A percentile compares a stretch with the other conserved stretches of the same genome.
Conservation (phyloP, 306 rosid species). For the Chamaecrista fasciculata region DNA sequence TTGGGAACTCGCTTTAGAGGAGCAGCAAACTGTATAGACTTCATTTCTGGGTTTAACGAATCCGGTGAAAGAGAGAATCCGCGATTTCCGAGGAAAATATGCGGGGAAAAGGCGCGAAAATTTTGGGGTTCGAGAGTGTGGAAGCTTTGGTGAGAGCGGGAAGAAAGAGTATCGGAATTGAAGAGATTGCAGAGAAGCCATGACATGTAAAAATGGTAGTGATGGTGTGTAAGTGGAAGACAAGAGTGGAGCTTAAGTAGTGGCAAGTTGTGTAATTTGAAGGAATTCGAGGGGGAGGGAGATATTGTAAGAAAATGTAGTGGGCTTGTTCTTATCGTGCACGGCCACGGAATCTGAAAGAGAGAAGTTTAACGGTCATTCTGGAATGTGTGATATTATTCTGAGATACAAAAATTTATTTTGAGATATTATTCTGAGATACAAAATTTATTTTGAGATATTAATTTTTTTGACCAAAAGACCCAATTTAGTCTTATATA, state of each 20-base stretch:
- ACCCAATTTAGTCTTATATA: no score
- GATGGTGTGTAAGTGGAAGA: not conserved
- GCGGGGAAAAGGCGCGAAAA: conserved; percentile 35
- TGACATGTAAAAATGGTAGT: not conserved
- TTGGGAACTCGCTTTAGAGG: conserved; percentile 46
- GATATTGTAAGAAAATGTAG: not conserved
- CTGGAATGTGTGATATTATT: conserved; percentile 17
- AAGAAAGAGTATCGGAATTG: conserved; percentile 41
- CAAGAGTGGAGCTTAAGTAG: not conserved
- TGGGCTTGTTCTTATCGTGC: not conserved
- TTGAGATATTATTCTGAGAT: no score
- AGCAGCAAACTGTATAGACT: conserved; percentile 37
- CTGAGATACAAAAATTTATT: no score
- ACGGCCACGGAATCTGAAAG: conserved; percentile 7
- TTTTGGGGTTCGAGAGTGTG: not conserved
- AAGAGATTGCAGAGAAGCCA: conserved; percentile 58
- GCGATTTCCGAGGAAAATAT: conserved; percentile 32
- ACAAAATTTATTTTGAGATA: no score
- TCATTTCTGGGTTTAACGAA: conserved; percentile 22
- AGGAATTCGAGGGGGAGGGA: conserved; percentile 4
- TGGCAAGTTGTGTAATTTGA: conserved; percentile 43
- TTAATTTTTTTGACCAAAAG: no score
- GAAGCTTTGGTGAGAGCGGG: conserved; percentile 30
- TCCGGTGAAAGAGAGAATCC: conserved; percentile 27
- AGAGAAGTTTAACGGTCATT: not conserved